These are phyloP conservation scores for Haplosporangium sp. DNA, from an alignment of 371 early-diverging fungal genomes.

Conservation along the genomic window DNA sequence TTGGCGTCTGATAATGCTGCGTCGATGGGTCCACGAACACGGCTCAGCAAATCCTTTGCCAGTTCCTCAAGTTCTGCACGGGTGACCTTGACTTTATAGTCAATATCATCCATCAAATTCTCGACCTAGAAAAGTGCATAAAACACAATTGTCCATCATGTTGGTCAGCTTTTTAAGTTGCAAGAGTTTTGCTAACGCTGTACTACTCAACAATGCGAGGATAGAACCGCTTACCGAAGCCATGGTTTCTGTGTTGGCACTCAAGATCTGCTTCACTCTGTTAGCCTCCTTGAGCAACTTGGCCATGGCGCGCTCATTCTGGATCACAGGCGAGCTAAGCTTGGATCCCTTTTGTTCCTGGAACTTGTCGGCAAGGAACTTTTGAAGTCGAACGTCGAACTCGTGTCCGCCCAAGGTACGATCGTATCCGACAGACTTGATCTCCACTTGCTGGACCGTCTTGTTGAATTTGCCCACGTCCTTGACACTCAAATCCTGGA, in stretches of 20 bases:
- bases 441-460: conserved; percentile 77
- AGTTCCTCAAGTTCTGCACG: conserved; percentile 81
- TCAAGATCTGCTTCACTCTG: conserved; percentile 94
- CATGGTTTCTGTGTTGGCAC: conserved; percentile 89
- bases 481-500: conserved; percentile 72
- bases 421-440: conserved; percentile 87
- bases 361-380: conserved; percentile 80
- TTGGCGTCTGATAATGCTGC: conserved; percentile 74
- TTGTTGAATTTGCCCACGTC: conserved; percentile 68
- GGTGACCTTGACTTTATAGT: conserved; percentile 83
- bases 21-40: conserved; percentile 81
- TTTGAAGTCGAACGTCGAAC: conserved; percentile 85
- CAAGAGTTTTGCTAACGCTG: not conserved
- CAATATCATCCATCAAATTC: conserved; percentile 85
- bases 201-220: not conserved
- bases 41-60: conserved; percentile 72
- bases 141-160: no score
- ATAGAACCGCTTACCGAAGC: conserved; percentile 72
- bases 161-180: not conserved
- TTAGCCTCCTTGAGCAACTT: conserved; percentile 92
- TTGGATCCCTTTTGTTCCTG: conserved; percentile 60
- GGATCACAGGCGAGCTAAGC: conserved; percentile 49
- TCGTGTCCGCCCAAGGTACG: conserved; percentile 89
- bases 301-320: conserved; percentile 82
- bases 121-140: conserved; percentile 69